These are phyloP conservation scores for Fraxinus paxiana DNA, from an alignment of 305 asterid species.

Conservation along the genomic window DNA sequence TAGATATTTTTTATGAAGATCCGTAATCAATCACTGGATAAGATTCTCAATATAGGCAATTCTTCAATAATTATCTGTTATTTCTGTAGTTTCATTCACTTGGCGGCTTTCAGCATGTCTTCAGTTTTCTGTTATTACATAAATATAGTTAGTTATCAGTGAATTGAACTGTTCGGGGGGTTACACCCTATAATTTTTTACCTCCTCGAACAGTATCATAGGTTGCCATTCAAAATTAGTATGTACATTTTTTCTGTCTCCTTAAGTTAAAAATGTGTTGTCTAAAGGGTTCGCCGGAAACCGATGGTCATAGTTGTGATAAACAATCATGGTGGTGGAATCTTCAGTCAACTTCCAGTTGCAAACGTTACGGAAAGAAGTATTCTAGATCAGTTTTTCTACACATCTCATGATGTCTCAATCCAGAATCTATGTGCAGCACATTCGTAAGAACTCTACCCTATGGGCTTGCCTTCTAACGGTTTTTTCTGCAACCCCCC, in stretches of 20 bases:
- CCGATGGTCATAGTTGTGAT: constrained; percentile 80
- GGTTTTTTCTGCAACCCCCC: not conserved
- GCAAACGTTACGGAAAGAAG: constrained; percentile 55
- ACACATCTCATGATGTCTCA: constrained; percentile 81
- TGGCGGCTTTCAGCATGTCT: not conserved
- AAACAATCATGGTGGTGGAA: constrained; percentile 96
- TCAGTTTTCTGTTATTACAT: not conserved
- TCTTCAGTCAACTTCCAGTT: constrained; percentile 91
- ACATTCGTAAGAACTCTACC: constrained; percentile 55
- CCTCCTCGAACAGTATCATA: not conserved
- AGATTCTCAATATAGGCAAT: not conserved
- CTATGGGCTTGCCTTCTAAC: not conserved
- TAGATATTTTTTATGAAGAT: not conserved
- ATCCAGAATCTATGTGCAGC: constrained; percentile 72
- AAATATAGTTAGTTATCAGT: not conserved
- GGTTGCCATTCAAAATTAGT: not conserved
- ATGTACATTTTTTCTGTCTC: not conserved
- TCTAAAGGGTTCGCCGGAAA: constrained; percentile 62
- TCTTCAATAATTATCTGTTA: not conserved
- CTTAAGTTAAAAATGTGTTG: not conserved
- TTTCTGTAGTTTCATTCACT: not conserved
- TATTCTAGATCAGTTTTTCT: constrained; percentile 75
- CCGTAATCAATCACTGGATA: not conserved
- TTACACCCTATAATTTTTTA: not conserved
- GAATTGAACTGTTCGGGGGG: not conserved